Evolutionary conservation across 345 rosid species (phyloP).

Genomic region (Populus ilicifolia): DNA sequence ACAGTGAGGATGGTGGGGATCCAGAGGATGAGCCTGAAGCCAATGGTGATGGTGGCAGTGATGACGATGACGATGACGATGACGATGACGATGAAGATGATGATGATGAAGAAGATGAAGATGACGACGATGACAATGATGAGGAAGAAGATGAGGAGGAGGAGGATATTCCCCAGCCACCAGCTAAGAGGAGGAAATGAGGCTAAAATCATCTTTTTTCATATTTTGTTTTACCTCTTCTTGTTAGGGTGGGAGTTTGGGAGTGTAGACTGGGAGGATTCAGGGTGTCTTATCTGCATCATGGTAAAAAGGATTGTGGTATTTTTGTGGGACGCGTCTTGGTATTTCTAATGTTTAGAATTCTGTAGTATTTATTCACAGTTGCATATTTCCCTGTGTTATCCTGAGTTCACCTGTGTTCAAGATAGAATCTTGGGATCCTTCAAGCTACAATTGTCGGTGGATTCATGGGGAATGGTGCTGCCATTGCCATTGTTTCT

Average conservation of each 20-base stretch:
- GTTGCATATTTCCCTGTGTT: background rate
- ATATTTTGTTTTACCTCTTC: background rate
- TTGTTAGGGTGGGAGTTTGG: background rate
- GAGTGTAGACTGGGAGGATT: constrained; percentile 6
- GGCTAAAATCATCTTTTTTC: background rate
- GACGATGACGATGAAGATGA: constrained; percentile 31
- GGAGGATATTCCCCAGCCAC: constrained; percentile 45
- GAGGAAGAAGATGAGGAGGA: constrained; percentile 44
- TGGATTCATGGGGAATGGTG: too few species aligned
- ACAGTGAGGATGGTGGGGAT: constrained; percentile 37
- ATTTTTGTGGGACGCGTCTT: constrained; percentile 3
- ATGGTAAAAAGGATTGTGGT: constrained; percentile 13
- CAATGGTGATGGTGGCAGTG: constrained; percentile 39
- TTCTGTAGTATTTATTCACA: background rate
- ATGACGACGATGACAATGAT: constrained; percentile 15
- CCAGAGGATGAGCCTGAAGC: constrained; percentile 46
- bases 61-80: constrained; percentile 38
- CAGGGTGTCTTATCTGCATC: constrained; percentile 10
- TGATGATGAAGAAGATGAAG: too few species aligned
- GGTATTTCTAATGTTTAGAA: background rate
- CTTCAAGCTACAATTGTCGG: too few species aligned
- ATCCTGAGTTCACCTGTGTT: background rate
- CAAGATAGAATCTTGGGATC: background rate
- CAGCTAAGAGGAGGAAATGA: constrained; percentile 57
- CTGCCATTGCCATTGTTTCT: too few species aligned